Base-by-base conservation (phyloP, 1,284 basidiomycete genomes). In the Fomitopsis betulina region DNA sequence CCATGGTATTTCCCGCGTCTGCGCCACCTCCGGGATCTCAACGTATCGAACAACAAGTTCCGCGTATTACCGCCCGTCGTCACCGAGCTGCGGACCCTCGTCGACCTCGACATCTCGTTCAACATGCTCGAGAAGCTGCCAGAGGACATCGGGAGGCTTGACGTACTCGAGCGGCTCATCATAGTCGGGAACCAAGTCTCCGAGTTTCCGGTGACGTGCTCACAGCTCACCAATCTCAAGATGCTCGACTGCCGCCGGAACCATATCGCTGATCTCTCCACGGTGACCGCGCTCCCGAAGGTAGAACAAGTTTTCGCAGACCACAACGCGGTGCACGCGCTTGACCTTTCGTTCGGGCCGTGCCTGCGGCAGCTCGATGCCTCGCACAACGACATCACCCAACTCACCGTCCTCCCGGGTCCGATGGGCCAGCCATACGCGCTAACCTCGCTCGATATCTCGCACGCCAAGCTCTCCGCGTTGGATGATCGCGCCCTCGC, bases 1-100 rank as follows among this genome's bases (percentile, higher is more conserved):
- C 96, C 97, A 0, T 84, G 84, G 73, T 93, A 93, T 69, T 96
- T 98, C 65, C 82, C 87, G 3, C 80, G 87, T 19, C 78, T 99
- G 65, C 78, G 81, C 39, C 74, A 80, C 52, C 82, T 98, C 55
- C 85, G 84, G 56, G 86, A 86, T 51, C 82, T 99, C 67, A 97
- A 98, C 75, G 91, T 99, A 62, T 97, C 94, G 53, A 99, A 98
- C 76, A 99, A 99, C 79, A 94, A 94, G 70, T 95, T 98, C 71
- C 85, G 85, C 45, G 73, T 71, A n/a, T 82, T 99, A 59, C 96
- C 96, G 0, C 62, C 76, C 0, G 89, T 92, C 25, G 82, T 99
- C 19, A 89, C 85, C 70, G 78, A 89, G 59, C 85, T 98, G 70
- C 76, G 79, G 5, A 83, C 79, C 19, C 82, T 99, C 30, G 77